phyloP scores from a whole-genome alignment of 768 basidiomycete species.

The Podaxis carcinomalis region DNA sequence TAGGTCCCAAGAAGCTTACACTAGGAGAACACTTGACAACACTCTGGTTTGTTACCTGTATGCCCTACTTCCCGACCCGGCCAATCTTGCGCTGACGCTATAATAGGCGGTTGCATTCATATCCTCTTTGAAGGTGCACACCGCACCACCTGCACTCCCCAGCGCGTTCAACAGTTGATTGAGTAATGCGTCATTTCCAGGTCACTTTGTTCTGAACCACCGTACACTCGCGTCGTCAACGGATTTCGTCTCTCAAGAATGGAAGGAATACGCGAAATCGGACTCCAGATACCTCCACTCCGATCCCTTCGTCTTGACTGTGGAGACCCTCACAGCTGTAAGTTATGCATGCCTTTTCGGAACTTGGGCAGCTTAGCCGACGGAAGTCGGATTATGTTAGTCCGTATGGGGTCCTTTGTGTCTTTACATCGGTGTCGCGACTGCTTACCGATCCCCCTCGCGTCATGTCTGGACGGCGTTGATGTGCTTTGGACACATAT shows the following conservation, averaged over 20 bases:
- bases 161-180: too few species aligned
- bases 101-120: conserved; percentile 13
- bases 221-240: conserved; percentile 3
- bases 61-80: background rate
- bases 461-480: conserved; percentile 9
- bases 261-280: conserved; percentile 15
- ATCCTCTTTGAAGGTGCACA: conserved; percentile 11
- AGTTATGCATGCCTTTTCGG: background rate
- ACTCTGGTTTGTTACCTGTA: conserved; percentile 13
- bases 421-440: conserved; percentile 10
- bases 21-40: conserved; percentile 5
- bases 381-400: background rate
- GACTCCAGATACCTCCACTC: conserved; percentile 14
- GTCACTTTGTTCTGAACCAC: conserved; percentile 12
- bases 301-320: conserved; percentile 7
- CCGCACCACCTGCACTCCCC: background rate
- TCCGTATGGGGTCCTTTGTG: conserved; percentile 13
- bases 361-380: background rate
- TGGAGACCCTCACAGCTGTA: conserved; percentile 11
- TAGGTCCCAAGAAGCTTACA: conserved; percentile 7
- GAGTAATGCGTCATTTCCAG: background rate
- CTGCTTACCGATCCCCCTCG: conserved; percentile 8
- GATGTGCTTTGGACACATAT: conserved; percentile 12
- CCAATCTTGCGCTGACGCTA: background rate
- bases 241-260: conserved; percentile 13